phyloP scores from a whole-genome alignment of 2,329 filamentous ascomycete genomes.

The Pezicula carpinea region DNA sequence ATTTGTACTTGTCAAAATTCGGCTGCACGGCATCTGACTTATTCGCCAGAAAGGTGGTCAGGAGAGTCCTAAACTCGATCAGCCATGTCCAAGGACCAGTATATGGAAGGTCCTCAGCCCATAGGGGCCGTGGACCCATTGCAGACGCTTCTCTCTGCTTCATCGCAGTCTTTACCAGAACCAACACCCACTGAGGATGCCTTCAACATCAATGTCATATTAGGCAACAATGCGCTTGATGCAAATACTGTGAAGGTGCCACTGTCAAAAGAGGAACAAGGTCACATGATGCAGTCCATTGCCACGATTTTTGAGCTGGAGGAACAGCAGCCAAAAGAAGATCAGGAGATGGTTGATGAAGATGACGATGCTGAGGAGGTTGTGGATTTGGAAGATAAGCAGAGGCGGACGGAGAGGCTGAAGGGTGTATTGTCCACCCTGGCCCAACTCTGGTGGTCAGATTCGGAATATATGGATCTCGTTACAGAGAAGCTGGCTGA shows the following conservation, averaged over 20 bases:
- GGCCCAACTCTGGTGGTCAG: constrained; percentile 36
- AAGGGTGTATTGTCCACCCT: constrained; percentile 16
- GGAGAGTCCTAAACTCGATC: no score
- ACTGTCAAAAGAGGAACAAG: constrained; percentile 10
- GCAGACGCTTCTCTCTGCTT: neutral
- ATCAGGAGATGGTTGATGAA: constrained; percentile 12
- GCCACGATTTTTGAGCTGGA: constrained; percentile 16
- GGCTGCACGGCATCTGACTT: no score
- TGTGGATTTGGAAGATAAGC: constrained; percentile 25
- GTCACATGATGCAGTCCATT: constrained; percentile 14
- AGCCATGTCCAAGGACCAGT: neutral
- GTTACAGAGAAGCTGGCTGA: constrained; percentile 50
- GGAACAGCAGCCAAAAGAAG: constrained; percentile 6
- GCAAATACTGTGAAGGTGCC: neutral
- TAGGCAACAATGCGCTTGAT: neutral
- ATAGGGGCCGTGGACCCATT: neutral
- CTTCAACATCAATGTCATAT: neutral
- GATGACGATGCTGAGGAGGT: constrained; percentile 18
- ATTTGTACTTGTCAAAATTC: no score
- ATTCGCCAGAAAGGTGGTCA: no score
- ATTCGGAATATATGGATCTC: constrained; percentile 37
- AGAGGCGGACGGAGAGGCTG: constrained; percentile 22
- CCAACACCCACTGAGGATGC: neutral
- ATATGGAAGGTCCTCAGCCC: neutral
- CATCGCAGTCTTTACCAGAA: neutral